Evolutionary conservation across 352 stramenopile species (phyloP).

Genomic region (Globisporangium acanthophoron): DNA sequence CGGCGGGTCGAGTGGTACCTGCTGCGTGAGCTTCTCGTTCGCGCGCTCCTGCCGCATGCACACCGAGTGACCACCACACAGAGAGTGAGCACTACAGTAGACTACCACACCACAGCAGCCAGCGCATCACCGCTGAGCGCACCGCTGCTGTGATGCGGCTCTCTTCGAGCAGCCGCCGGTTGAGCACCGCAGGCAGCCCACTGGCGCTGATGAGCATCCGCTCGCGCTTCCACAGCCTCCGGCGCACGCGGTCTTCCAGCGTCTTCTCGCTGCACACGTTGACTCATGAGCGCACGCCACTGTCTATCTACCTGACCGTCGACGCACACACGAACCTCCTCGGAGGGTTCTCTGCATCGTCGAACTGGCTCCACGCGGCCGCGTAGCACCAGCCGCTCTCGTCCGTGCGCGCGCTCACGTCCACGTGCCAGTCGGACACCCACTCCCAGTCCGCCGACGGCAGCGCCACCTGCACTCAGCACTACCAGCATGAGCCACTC

Average conservation of each 20-base stretch:
- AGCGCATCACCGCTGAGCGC: slow-evolving; percentile 10
- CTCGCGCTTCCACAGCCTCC: slow-evolving; percentile 53
- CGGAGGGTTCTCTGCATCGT: slow-evolving; percentile 9
- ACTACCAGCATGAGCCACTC: not conserved
- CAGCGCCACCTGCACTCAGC: slow-evolving; percentile 27
- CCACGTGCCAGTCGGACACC: slow-evolving; percentile 42
- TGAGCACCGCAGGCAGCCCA: slow-evolving; percentile 23
- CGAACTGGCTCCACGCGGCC: slow-evolving; percentile 24
- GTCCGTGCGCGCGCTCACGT: slow-evolving; percentile 44
- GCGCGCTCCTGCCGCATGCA: slow-evolving; percentile 28
- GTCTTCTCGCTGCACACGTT: slow-evolving; percentile 24
- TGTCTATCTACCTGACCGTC: not conserved
- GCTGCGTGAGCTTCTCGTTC: slow-evolving; percentile 60
- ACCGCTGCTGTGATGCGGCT: slow-evolving; percentile 27
- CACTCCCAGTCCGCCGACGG: slow-evolving; percentile 57
- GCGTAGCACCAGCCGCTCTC: slow-evolving; percentile 54
- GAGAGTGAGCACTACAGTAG: too few relatives aligned
- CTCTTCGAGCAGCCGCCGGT: slow-evolving; percentile 26
- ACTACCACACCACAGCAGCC: not conserved
- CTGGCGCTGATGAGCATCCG: slow-evolving; percentile 38
- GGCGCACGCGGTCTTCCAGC: slow-evolving; percentile 29
- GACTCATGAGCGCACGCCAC: not conserved
- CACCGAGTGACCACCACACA: not conserved
- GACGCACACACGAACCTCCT: slow-evolving; percentile 6
- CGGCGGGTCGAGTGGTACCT: slow-evolving; percentile 20